These are phyloP conservation scores for Raphanus raphanistrum DNA, from an alignment of 345 rosid species.

Conservation along the genomic window DNA sequence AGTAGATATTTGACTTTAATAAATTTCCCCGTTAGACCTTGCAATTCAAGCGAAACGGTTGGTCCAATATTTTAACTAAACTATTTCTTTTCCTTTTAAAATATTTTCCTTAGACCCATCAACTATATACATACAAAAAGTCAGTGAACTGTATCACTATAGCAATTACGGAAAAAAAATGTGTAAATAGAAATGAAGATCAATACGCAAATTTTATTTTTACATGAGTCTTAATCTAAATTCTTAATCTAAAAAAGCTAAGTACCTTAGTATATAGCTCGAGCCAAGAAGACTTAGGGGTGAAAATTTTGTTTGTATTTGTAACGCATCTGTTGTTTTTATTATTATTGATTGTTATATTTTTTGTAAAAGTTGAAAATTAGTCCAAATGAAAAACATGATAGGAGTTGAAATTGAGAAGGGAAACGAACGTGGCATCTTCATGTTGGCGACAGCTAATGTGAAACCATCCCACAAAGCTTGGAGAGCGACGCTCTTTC, in stretches of 20 bases:
- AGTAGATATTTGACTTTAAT: conserved; percentile 20
- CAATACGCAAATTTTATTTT: not conserved
- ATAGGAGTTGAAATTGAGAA: conserved; percentile 14
- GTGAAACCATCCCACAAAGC: conserved; percentile 36
- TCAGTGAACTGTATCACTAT: conserved; percentile 2
- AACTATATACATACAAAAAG: not conserved
- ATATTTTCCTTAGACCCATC: not conserved
- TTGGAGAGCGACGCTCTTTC: conserved; percentile 34
- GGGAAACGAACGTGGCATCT: conserved; percentile 46
- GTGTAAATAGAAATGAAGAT: not conserved
- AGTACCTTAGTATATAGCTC: not conserved
- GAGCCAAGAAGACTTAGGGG: not conserved
- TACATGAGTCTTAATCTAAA: not conserved
- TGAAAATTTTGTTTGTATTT: not conserved
- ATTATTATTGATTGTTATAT: not conserved
- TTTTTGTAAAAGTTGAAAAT: not conserved
- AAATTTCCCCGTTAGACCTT: not conserved
- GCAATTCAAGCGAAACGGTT: conserved; percentile 26
- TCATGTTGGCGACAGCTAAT: conserved; percentile 62
- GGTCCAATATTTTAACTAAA: conserved; percentile 21
- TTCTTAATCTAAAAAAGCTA: not conserved
- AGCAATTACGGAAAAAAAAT: not conserved
- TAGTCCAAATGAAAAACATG: not conserved
- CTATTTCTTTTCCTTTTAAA: not conserved
- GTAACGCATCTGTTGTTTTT: not conserved